Conservation (phyloP, 2,329 filamentous ascomycete genomes). For the Verticillium nubilum region DNA sequence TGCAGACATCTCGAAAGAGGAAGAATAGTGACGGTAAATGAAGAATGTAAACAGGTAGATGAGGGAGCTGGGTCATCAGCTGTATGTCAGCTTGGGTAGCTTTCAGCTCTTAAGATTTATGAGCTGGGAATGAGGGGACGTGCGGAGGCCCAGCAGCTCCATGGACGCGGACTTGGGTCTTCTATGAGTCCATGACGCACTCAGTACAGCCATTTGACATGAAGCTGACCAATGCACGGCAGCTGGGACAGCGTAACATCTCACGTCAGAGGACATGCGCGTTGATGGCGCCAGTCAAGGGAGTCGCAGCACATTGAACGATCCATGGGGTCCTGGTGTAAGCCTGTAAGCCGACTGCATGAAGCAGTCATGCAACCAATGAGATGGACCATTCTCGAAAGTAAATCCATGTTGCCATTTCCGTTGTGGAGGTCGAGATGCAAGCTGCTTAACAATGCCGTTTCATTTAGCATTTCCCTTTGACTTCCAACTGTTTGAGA, state of each 20-base stretch:
- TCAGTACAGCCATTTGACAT: not conserved
- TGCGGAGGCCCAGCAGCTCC: not conserved
- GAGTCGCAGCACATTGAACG: not conserved
- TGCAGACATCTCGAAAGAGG: conserved; percentile 23
- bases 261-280: not conserved
- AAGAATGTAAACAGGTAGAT: not conserved
- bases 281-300: not conserved
- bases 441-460: too few relatives aligned
- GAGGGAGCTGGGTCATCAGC: not conserved
- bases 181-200: not conserved
- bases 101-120: not conserved
- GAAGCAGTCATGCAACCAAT: not conserved
- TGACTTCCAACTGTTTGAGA: too few relatives aligned
- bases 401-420: too few relatives aligned
- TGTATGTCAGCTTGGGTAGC: not conserved
- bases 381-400: not conserved
- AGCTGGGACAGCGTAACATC: not conserved
- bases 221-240: not conserved
- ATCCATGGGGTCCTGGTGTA: not conserved
- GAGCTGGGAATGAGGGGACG: not conserved
- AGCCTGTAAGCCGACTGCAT: not conserved
- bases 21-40: not conserved
- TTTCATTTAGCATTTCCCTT: too few relatives aligned
- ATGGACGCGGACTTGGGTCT: not conserved
- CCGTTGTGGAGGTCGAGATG: too few relatives aligned